These are phyloP conservation scores for Nicotiana rustica DNA, from an alignment of 305 asterid species.

Conservation along the genomic window DNA sequence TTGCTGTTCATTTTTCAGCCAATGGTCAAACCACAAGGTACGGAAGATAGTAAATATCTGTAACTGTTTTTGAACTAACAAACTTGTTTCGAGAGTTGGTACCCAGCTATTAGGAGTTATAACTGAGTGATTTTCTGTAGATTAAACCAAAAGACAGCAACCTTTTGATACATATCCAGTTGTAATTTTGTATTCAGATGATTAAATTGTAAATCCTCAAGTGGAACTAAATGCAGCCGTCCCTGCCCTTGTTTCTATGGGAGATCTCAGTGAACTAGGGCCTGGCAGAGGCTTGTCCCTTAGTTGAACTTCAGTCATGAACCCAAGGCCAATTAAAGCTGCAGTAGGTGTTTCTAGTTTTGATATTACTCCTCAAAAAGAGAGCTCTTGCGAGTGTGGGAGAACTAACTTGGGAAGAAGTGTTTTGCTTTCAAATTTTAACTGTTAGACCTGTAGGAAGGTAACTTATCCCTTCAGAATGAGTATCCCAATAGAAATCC, in stretches of 20 bases:
- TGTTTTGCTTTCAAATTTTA: background rate
- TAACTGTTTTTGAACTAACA: background rate
- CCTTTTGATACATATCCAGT: background rate
- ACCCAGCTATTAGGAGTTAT: constrained; percentile 15
- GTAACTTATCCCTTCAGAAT: background rate
- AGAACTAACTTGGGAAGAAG: background rate
- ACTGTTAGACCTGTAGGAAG: background rate
- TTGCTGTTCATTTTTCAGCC: constrained; percentile 49
- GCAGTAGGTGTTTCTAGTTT: background rate
- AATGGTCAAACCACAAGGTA: constrained; percentile 46
- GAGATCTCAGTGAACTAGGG: background rate
- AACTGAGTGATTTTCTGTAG: background rate
- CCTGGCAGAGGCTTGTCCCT: background rate
- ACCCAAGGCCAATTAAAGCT: background rate
- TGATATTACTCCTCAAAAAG: background rate
- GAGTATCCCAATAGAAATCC: constrained; percentile 27
- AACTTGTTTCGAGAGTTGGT: background rate
- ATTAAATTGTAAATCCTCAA: background rate
- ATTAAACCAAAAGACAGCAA: background rate
- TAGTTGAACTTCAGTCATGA: background rate
- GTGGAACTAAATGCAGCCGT: background rate
- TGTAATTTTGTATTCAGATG: constrained; percentile 1
- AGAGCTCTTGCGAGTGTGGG: background rate
- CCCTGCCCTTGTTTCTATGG: background rate
- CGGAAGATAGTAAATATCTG: constrained; percentile 15